Percentiles rank a stretch among this genome's conserved stretches.
Conservation (phyloP, 1,284 basidiomycete genomes). For the Tilletiaria anomala region DNA sequence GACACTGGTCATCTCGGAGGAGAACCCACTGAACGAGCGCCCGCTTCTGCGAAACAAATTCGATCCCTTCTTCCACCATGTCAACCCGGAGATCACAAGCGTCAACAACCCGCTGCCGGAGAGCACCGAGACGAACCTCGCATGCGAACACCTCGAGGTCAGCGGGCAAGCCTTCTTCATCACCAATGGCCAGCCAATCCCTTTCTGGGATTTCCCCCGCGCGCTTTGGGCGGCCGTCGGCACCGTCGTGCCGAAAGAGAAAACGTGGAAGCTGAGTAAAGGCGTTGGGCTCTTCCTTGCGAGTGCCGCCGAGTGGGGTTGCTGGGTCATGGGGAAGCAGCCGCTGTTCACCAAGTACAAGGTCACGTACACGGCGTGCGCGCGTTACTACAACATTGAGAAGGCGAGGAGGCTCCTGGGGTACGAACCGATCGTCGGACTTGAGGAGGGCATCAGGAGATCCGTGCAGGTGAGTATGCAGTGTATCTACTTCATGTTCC, state of each 20-base stretch:
- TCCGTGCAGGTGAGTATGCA: constrained; percentile 47
- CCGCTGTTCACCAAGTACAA: constrained; percentile 80
- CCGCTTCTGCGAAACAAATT: constrained; percentile 58
- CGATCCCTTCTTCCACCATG: constrained; percentile 45
- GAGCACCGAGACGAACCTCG: not conserved
- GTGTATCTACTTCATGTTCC: not conserved
- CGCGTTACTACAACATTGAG: constrained; percentile 86
- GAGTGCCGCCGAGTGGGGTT: constrained; percentile 53
- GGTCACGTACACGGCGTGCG: constrained; percentile 52
- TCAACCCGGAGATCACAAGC: constrained; percentile 17
- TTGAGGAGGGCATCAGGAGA: constrained; percentile 71
- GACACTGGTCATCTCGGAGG: constrained; percentile 48
- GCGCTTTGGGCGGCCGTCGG: constrained; percentile 56
- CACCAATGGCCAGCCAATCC: constrained; percentile 88
- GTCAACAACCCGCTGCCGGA: constrained; percentile 19
- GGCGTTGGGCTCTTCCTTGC: constrained; percentile 21
- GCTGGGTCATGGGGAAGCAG: constrained; percentile 62
- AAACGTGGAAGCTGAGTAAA: constrained; percentile 23
- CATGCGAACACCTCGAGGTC: constrained; percentile 49
- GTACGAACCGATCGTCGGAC: constrained; percentile 76
- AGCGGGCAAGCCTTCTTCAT: constrained; percentile 94
- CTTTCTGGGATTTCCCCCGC: constrained; percentile 90
- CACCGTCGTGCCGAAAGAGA: constrained; percentile 12
- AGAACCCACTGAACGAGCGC: constrained; percentile 45
- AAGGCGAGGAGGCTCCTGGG: constrained; percentile 79